A percentile compares a stretch with the other conserved stretches of the same genome.
Evolutionary conservation across 495 filamentous ascomycete genomes (phyloP).

Genomic region (Aspergillus nidulans): DNA sequence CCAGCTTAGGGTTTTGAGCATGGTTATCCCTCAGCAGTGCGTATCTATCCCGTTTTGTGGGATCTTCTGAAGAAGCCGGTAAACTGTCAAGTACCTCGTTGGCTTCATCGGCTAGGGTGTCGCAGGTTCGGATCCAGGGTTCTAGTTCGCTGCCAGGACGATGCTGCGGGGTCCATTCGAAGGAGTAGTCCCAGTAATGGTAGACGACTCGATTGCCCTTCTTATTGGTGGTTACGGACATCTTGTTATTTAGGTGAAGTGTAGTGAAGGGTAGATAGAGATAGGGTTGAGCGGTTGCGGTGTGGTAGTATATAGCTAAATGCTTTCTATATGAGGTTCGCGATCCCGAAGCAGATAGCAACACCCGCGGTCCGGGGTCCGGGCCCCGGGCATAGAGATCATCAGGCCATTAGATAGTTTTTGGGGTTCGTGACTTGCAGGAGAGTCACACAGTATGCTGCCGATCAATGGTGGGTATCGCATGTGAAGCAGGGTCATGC

Average conservation of each 20-base stretch:
- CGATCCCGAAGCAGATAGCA: background rate
- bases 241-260: background rate
- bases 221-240: slow-evolving; percentile 1
- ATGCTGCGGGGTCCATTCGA: slow-evolving; percentile 66
- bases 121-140: slow-evolving; percentile 60
- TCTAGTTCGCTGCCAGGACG: slow-evolving; percentile 51
- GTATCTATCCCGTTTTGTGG: slow-evolving; percentile 55
- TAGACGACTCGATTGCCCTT: slow-evolving; percentile 13
- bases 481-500: background rate
- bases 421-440: background rate
- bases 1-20: slow-evolving; percentile 50
- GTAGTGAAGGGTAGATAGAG: too few species aligned
- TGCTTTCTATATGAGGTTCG: background rate
- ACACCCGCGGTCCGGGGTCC: slow-evolving; percentile 6
- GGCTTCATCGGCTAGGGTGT: slow-evolving; percentile 61
- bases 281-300: too few species aligned
- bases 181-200: slow-evolving; percentile 62
- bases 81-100: slow-evolving; percentile 54
- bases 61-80: slow-evolving; percentile 30
- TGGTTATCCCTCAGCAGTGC: slow-evolving; percentile 55
- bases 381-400: background rate
- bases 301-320: too few species aligned
- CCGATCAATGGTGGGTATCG: background rate
- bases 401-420: background rate
- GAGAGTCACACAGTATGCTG: background rate